Base-by-base conservation (phyloP, 805 yeast species). In the Wickerhamomyces bovis region DNA sequence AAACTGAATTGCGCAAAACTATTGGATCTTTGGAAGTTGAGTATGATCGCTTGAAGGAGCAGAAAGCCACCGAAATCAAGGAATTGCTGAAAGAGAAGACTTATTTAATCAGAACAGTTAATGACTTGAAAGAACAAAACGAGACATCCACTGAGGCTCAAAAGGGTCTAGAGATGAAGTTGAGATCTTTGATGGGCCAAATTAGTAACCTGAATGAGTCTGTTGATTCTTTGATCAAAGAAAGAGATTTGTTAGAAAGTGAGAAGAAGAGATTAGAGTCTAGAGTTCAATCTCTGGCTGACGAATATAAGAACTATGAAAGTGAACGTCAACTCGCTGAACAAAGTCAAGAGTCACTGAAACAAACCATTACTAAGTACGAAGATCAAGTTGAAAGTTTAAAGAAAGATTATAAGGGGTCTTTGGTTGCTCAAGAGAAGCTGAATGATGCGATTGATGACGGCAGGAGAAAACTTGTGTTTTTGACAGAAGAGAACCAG, bases 401-500 rank as follows among this genome's bases (percentile, higher is more conserved):
- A 47, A 68, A 66, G 45, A 39, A 50, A 2, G 66, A 65, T 23
- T 50, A 68, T n/a, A 53, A 51, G 16, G 54, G 49, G 9, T 49
- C 53, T 18, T 57, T 61, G 41, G 23, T 42, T 4, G 45, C 54
- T 18, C 48, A 64, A 18, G 53, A 62, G 6, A 54, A 58, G 6
- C 54, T 66, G 45, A 58, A 53, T 20, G 46, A 53, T 3, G 23
- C 52, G 16, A 54, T 61, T 47, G 72, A 69, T 39, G 61, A 61
- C 13, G 68, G 75, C 45, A 75, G 80, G 49, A 75, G 76, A 40
- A 79, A 79, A 41, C 73, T 76, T 36, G 67, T 82, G 47, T 78
- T 80, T 43, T 63, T 81, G 5, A 65, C 70, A 21, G 88, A 85
- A 61, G 94, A 85, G 58, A 84, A 82, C 56, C 81, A 80, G 55